Evolutionary conservation across 1,139 yeast species (phyloP).

Genomic region (Hemisphaericaspora xylanilytica): DNA sequence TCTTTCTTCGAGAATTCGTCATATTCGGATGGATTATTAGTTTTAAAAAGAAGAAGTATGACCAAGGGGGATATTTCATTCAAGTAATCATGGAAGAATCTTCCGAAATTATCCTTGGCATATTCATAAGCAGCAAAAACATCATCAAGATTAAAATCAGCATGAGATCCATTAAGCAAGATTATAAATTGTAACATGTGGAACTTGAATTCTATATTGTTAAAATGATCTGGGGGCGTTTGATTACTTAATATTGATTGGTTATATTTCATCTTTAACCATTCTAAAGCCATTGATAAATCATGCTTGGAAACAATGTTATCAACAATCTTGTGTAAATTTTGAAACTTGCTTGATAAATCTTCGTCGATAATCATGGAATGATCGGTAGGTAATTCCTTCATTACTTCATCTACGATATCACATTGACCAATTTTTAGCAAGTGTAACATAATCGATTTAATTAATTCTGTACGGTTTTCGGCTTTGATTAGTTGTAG

Average conservation of each 20-base stretch:
- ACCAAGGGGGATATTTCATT: conserved; percentile 54
- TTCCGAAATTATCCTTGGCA: conserved; percentile 52
- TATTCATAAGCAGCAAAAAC: conserved; percentile 52
- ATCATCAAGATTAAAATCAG: conserved; percentile 20
- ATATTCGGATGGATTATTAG: conserved; percentile 14
- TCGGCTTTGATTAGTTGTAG: conserved; percentile 20
- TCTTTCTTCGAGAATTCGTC: conserved; percentile 21
- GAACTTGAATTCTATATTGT: conserved; percentile 54
- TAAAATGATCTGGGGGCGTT: conserved; percentile 6
- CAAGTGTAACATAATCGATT: conserved; percentile 41
- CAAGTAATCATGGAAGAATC: conserved; percentile 37
- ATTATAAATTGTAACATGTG: conserved; percentile 59
- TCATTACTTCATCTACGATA: conserved; percentile 31
- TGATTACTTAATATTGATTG: conserved; percentile 8
- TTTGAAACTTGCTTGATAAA: conserved; percentile 27
- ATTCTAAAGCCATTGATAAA: conserved; percentile 30
- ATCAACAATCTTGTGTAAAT: conserved; percentile 36
- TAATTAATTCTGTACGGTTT: conserved; percentile 36
- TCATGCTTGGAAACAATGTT: conserved; percentile 36
- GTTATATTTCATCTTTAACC: conserved; percentile 33
- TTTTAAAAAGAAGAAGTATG: conserved; percentile 43
- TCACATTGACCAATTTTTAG: conserved; percentile 44
- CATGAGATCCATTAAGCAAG: conserved; percentile 30
- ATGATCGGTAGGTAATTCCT: conserved; percentile 17
- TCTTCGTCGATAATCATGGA: conserved; percentile 23